phyloP scores from a whole-genome alignment of 2,329 filamentous ascomycete species.

The Pseudonectria foliicola region DNA sequence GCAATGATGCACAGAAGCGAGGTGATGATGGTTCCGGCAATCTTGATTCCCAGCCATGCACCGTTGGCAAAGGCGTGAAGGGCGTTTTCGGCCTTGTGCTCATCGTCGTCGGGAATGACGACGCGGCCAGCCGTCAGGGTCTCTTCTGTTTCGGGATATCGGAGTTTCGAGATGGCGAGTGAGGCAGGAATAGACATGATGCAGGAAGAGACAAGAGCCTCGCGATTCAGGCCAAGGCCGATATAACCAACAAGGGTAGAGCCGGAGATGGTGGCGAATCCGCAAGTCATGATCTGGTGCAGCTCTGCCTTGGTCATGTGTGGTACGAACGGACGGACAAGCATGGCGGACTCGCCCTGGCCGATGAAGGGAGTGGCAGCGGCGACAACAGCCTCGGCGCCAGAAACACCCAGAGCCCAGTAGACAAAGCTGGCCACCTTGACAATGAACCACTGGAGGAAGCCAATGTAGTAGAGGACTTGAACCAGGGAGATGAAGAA shows the following conservation, averaged over 20 bases:
- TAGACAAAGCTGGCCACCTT: conserved; percentile 91
- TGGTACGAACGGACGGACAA: conserved; percentile 79
- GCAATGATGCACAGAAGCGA: conserved; percentile 81
- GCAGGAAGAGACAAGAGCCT: conserved; percentile 82
- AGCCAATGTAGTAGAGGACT: conserved; percentile 71
- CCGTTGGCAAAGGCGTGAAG: conserved; percentile 82
- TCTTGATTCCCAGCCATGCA: conserved; percentile 79
- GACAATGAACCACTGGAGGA: conserved; percentile 81
- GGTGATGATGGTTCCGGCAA: conserved; percentile 73
- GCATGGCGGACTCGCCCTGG: conserved; percentile 88
- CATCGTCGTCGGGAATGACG: conserved; percentile 71
- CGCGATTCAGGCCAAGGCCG: conserved; percentile 70
- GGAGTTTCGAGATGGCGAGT: conserved; percentile 80
- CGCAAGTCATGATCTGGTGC: conserved; percentile 88
- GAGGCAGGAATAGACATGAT: conserved; percentile 95
- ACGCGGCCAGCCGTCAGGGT: conserved; percentile 76
- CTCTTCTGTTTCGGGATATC: conserved; percentile 83
- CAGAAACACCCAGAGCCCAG: conserved; percentile 80
- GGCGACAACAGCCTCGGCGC: conserved; percentile 88
- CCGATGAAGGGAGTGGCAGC: conserved; percentile 91
- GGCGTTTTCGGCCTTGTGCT: conserved; percentile 68
- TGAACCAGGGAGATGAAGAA: conserved; percentile 95
- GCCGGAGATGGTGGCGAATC: conserved; percentile 87
- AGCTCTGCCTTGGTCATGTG: conserved; percentile 82
- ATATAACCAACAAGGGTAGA: conserved; percentile 85